A percentile compares a stretch with the other conserved stretches of the same genome.
phyloP scores from a whole-genome alignment of 1,284 basidiomycete genomes.

The Hypsizygus ulmarius region DNA sequence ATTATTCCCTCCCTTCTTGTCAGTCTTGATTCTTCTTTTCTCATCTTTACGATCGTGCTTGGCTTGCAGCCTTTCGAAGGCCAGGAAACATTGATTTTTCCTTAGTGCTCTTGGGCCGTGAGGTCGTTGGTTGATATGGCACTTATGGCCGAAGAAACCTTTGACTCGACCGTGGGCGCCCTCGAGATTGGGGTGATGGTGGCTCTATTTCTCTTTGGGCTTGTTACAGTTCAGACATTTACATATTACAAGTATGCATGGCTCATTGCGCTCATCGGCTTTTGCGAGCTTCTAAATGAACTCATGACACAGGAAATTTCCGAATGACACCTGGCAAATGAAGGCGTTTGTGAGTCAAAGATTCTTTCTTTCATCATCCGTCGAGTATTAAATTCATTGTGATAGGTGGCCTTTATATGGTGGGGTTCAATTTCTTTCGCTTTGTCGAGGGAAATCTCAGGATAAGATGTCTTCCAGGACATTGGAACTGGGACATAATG shows the following conservation, averaged over 20 bases:
- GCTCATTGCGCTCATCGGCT: not conserved
- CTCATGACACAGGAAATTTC: conserved; percentile 1
- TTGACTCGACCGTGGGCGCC: conserved; percentile 9
- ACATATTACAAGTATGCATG: conserved; percentile 11
- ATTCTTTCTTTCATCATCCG: not conserved
- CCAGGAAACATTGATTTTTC: too few species aligned
- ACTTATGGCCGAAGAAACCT: not conserved
- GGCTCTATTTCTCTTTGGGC: conserved; percentile 14
- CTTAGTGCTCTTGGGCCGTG: too few species aligned
- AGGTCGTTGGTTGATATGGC: not conserved
- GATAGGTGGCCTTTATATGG: conserved; percentile 11
- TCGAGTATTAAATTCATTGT: not conserved
- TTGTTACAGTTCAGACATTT: conserved; percentile 12
- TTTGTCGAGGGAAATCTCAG: too few species aligned
- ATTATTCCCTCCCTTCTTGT: too few species aligned
- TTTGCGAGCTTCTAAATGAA: too few species aligned
- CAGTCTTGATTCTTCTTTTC: too few species aligned
- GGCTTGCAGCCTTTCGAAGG: too few species aligned
- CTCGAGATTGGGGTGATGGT: conserved; percentile 14
- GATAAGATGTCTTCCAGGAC: too few species aligned
- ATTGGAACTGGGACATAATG: too few species aligned
- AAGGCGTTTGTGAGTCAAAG: conserved; percentile 4
- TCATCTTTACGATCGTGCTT: too few species aligned
- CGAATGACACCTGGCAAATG: not conserved
- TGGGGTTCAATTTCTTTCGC: not conserved